A percentile compares a stretch with the other conserved stretches of the same genome.
Conservation (phyloP, 2,329 filamentous ascomycete species). For the Coniochaeta hoffmannii region DNA sequence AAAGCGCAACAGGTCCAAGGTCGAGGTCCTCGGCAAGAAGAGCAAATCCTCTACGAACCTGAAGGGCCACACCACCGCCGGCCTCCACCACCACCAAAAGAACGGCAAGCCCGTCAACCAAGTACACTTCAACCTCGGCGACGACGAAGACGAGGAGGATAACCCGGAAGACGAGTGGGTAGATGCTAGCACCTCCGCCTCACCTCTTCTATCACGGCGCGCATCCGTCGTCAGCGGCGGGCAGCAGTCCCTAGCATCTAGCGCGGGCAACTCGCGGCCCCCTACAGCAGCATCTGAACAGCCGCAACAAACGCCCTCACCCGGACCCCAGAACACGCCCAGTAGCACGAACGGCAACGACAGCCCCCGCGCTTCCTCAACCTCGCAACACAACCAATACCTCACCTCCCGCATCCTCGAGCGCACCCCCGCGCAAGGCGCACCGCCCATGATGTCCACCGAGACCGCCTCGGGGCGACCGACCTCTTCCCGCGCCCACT, state of each 20-base stretch:
- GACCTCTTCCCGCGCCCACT: conserved; percentile 27
- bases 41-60: conserved; percentile 43
- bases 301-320: not conserved
- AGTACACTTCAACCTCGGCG: conserved; percentile 58
- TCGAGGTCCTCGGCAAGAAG: conserved; percentile 47
- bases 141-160: conserved; percentile 33
- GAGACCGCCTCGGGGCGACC: conserved; percentile 44
- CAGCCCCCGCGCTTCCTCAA: conserved; percentile 9
- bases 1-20: conserved; percentile 54
- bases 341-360: conserved; percentile 7
- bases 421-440: conserved; percentile 52
- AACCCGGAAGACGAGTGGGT: conserved; percentile 56
- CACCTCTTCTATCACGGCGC: conserved; percentile 46
- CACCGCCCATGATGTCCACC: conserved; percentile 58
- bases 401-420: conserved; percentile 62
- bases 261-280: not conserved
- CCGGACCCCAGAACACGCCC: not conserved
- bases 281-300: not conserved
- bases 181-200: conserved; percentile 57
- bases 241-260: conserved; percentile 32
- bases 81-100: conserved; percentile 32
- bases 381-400: conserved; percentile 47
- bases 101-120: conserved; percentile 21
- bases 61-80: conserved; percentile 45
- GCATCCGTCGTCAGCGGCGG: conserved; percentile 42